Conservation (phyloP, 768 basidiomycete genomes). For the Paxillus ammoniavirescens region DNA sequence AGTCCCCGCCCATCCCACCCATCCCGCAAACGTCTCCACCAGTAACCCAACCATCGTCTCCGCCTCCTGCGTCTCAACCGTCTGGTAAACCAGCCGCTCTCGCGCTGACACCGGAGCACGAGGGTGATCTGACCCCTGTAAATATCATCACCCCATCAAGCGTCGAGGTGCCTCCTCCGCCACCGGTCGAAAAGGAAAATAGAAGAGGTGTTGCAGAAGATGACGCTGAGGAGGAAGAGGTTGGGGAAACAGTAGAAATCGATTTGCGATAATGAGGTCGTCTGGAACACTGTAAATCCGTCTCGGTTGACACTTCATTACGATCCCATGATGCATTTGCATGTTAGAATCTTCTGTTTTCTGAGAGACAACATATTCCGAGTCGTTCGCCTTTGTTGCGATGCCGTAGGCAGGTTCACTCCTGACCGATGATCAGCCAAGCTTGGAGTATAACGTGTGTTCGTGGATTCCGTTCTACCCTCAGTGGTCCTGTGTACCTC, state of each 20-base stretch:
- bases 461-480: too few species aligned
- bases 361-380: too few species aligned
- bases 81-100: constrained; percentile 22
- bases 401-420: too few species aligned
- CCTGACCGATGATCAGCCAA: too few species aligned
- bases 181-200: constrained; percentile 73
- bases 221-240: constrained; percentile 66
- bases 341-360: too few species aligned
- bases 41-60: constrained; percentile 28
- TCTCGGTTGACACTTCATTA: neutral
- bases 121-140: constrained; percentile 12
- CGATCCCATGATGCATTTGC: neutral
- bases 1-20: constrained; percentile 12
- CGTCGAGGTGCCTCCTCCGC: constrained; percentile 78
- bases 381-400: too few species aligned
- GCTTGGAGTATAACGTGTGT: too few species aligned
- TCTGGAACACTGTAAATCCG: neutral
- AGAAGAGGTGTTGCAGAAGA: constrained; percentile 46
- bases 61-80: constrained; percentile 16
- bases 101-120: constrained; percentile 1
- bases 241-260: constrained; percentile 79
- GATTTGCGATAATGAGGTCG: constrained; percentile 41
- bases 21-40: constrained; percentile 18
- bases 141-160: constrained; percentile 55
- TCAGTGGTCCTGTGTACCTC: too few species aligned